Evolutionary conservation across 1,139 yeast genomes (phyloP).

Genomic region (Casaregolazyma lundiana): DNA sequence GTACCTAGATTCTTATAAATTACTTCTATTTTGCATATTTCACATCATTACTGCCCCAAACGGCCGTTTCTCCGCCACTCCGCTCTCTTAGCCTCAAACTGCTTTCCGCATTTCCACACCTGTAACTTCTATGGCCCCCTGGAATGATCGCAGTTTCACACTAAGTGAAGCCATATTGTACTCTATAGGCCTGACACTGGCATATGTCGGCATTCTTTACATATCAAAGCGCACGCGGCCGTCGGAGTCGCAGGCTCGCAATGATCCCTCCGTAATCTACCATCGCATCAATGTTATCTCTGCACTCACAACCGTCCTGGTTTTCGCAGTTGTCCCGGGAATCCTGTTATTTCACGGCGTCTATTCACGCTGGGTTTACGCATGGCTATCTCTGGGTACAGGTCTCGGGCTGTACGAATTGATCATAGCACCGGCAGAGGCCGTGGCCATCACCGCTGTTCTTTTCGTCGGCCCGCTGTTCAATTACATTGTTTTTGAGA

Average conservation of each 20-base stretch:
- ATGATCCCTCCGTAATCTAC: conserved; percentile 37
- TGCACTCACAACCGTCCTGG: conserved; percentile 29
- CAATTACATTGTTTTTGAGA: conserved; percentile 36
- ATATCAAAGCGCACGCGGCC: conserved; percentile 30
- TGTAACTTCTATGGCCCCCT: neutral
- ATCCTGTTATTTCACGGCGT: conserved; percentile 17
- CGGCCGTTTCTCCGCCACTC: too few relatives aligned
- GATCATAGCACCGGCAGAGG: conserved; percentile 20
- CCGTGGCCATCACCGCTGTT: conserved; percentile 30
- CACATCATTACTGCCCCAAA: too few relatives aligned
- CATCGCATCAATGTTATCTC: conserved; percentile 38
- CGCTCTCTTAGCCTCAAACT: too few relatives aligned
- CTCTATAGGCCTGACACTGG: conserved; percentile 22
- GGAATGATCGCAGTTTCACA: neutral
- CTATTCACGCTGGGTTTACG: conserved; percentile 21
- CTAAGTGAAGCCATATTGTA: conserved; percentile 9
- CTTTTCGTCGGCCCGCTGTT: conserved; percentile 56
- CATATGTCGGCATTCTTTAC: conserved; percentile 34
- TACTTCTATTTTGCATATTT: too few relatives aligned
- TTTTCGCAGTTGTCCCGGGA: conserved; percentile 29
- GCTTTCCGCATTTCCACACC: too few relatives aligned
- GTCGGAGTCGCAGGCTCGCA: conserved; percentile 25
- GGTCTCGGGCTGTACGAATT: conserved; percentile 17
- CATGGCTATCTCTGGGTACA: conserved; percentile 26
- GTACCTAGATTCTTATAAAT: too few relatives aligned